Base-by-base conservation (phyloP, 1,284 basidiomycete species). In the Caloboletus firmus region DNA sequence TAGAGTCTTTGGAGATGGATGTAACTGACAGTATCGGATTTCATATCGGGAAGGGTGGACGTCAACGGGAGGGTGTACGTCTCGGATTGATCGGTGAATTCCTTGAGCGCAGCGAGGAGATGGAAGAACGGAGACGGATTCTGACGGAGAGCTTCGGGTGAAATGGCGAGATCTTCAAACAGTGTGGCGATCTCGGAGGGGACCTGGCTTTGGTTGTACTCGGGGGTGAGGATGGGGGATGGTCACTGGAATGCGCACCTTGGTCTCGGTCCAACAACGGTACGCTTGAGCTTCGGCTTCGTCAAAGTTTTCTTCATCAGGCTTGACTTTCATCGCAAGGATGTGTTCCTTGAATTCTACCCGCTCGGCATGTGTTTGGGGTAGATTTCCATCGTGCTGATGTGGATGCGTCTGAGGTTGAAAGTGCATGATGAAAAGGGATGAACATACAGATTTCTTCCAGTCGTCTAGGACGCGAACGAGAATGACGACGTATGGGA, bases 251-350 rank as follows among this genome's bases (percentile, higher is more conserved):
- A 30, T n/a, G 57, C 76, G 52, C 41, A 82, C 84, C 47, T 77
- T 70, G 12, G 87, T 87, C 41, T 80, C 76, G 0, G 81, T 79
- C 81, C 85, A 92, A 50, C 82, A 84, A 36, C 90, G 81, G 69
- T 89, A 90, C 0, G 89, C 87, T 70, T 95, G 87, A 2, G 85
- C 79, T 60, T 89, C 81, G 1, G 94, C 95, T 71, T 97, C 95
- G 61, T 98, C 95, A 69, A 95, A 94, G 74, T 98, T 98, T 74
- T 99, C 96, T 64, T 96, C 92, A 70, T 99, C 96, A 0, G 74
- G 65, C 63, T 93, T 92, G 55, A 79, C 69, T 62, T 82, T 85
- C 77, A 84, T 82, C 2, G 71, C 74, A 32, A 73, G 71, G 51
- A 95, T 75, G 9, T 56, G 58, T 48, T 81, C 76, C 67, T 94